These are phyloP conservation scores for Leersia perrieri DNA, from an alignment of 176 grass and related monocot species.

Conservation along the genomic window DNA sequence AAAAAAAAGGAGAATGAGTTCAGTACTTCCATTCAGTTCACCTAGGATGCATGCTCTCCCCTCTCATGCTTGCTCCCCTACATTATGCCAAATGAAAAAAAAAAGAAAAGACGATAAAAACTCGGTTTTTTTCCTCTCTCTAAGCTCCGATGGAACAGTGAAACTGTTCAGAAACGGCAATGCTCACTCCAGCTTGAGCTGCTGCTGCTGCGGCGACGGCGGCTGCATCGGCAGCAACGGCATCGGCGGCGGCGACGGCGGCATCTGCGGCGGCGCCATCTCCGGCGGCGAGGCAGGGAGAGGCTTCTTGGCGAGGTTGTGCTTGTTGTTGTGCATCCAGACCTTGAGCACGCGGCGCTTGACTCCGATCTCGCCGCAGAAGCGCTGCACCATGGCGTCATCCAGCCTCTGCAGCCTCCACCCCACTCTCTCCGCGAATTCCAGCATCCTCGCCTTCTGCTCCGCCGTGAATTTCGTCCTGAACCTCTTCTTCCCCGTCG, in stretches of 20 bases:
- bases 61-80: slow-evolving; percentile 45
- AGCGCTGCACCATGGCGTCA: slow-evolving; percentile 71
- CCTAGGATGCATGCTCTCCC: slow-evolving; percentile 14
- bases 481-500: slow-evolving; percentile 76
- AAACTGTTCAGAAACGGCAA: no score
- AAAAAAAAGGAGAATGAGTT: neutral
- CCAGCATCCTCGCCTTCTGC: slow-evolving; percentile 92
- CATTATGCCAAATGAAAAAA: slow-evolving; percentile 24
- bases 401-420: slow-evolving; percentile 83
- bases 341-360: slow-evolving; percentile 91
- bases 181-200: slow-evolving; percentile 38
- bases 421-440: slow-evolving; percentile 74
- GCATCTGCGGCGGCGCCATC: neutral
- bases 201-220: neutral
- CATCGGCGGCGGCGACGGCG: neutral
- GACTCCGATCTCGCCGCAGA: slow-evolving; percentile 90
- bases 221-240: neutral
- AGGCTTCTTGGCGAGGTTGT: slow-evolving; percentile 68
- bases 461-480: slow-evolving; percentile 83
- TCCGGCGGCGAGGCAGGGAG: slow-evolving; percentile 1
- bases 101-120: slow-evolving; percentile 12
- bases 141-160: slow-evolving; percentile 46
- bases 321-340: slow-evolving; percentile 99
- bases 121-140: neutral
- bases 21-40: slow-evolving; percentile 10